phyloP scores from a whole-genome alignment of 73 alveolate genomes.

The Stentor roeselii region DNA sequence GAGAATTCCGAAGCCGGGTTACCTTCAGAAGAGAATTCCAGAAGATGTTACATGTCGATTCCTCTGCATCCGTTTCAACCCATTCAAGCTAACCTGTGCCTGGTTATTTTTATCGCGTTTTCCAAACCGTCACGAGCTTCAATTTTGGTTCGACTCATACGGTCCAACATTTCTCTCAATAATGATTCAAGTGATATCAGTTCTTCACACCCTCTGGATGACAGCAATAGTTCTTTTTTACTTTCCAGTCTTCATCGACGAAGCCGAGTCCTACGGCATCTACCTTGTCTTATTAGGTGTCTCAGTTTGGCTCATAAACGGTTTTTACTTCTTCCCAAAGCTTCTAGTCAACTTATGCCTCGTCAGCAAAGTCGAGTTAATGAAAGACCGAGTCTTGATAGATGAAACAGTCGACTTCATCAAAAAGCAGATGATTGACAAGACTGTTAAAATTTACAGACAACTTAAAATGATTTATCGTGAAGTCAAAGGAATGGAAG shows the following conservation, averaged over 20 bases:
- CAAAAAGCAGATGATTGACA: neutral
- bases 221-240: neutral
- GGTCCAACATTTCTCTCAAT: neutral
- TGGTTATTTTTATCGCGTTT: neutral
- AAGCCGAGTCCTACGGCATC: neutral
- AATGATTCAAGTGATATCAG: neutral
- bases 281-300: neutral
- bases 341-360: neutral
- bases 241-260: neutral
- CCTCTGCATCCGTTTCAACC: neutral
- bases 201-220: neutral
- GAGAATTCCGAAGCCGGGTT: neutral
- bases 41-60: neutral
- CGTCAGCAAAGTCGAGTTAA: neutral
- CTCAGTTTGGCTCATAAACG: neutral
- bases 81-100: constrained; percentile 4
- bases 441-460: constrained; percentile 5
- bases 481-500: neutral
- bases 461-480: constrained; percentile 22
- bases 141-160: constrained; percentile 14
- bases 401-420: neutral
- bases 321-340: neutral
- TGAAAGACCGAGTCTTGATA: neutral
- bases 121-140: neutral
- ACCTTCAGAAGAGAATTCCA: neutral